Evolutionary conservation across 768 basidiomycete genomes (phyloP).

Genomic region (Calocybe cyanea): DNA sequence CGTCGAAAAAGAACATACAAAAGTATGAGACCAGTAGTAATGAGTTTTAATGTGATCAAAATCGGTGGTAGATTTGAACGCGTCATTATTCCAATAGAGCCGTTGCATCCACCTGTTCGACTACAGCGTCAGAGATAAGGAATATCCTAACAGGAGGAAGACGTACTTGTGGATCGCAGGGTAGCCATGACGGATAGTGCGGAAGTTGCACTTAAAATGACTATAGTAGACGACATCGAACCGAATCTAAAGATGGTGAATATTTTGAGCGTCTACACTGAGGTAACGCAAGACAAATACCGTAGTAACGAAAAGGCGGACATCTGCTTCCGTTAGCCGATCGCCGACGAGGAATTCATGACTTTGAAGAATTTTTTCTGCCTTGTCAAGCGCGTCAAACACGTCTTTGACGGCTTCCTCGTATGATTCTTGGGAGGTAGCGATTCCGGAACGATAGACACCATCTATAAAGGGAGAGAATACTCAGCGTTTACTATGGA

Average conservation of each 20-base stretch:
- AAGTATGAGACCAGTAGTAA: slow-evolving; percentile 61
- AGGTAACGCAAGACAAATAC: slow-evolving; percentile 37
- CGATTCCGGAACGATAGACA: slow-evolving; percentile 88
- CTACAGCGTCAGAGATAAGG: background rate
- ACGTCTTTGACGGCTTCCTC: slow-evolving; percentile 67
- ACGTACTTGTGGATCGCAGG: slow-evolving; percentile 69
- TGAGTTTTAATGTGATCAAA: slow-evolving; percentile 84
- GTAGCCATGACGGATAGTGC: slow-evolving; percentile 81
- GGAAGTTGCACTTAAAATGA: slow-evolving; percentile 92
- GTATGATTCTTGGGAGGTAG: slow-evolving; percentile 74
- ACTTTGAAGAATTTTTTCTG: slow-evolving; percentile 74
- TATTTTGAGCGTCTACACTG: background rate
- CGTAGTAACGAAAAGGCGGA: slow-evolving; percentile 86
- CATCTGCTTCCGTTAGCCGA: slow-evolving; percentile 75
- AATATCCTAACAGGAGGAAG: background rate
- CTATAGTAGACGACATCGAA: slow-evolving; percentile 87
- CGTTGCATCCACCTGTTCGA: slow-evolving; percentile 67
- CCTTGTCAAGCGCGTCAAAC: slow-evolving; percentile 73
- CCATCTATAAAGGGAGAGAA: slow-evolving; percentile 45
- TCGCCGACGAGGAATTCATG: slow-evolving; percentile 82
- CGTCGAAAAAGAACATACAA: slow-evolving; percentile 29
- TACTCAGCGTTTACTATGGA: background rate
- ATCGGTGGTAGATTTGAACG: slow-evolving; percentile 83
- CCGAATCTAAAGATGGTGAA: slow-evolving; percentile 49
- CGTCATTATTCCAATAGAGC: slow-evolving; percentile 85